Conservation (phyloP, 345 rosid species). For the Anacardium occidentale region DNA sequence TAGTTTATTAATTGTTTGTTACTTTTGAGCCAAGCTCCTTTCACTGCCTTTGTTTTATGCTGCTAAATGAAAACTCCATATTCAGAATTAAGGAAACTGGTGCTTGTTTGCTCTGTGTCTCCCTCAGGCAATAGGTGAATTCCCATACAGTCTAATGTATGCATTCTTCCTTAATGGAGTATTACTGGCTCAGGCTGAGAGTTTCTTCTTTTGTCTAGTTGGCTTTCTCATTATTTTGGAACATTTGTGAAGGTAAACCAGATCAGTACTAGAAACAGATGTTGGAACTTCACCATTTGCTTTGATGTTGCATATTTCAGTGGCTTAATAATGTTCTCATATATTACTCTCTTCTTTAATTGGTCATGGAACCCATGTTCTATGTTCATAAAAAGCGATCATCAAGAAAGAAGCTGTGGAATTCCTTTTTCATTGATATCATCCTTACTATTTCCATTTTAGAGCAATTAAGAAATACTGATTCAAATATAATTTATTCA, state of each 20-base stretch:
- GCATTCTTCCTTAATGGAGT: conserved; percentile 11
- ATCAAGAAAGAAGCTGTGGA: neutral
- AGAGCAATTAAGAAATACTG: neutral
- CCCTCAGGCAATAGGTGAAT: conserved; percentile 90
- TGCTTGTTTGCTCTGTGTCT: conserved; percentile 84
- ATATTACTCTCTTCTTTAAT: neutral
- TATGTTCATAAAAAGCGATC: neutral
- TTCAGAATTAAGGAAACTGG: conserved; percentile 68
- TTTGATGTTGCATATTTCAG: neutral
- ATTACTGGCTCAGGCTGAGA: conserved; percentile 5
- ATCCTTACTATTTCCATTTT: no score
- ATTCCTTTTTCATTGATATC: neutral
- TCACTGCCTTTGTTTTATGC: conserved; percentile 16
- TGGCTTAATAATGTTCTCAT: neutral
- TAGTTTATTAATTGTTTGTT: neutral
- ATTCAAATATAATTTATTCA: conserved; percentile 5
- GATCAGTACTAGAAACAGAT: neutral
- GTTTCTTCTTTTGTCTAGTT: conserved; percentile 40
- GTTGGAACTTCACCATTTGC: neutral
- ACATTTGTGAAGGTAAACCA: neutral
- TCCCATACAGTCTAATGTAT: conserved; percentile 13
- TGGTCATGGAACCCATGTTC: neutral
- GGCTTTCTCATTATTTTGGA: no score
- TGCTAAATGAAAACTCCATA: conserved; percentile 30
- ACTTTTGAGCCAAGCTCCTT: neutral